A percentile compares a stretch with the other conserved stretches of the same genome.
Evolutionary conservation across 176 grass and related monocot species (phyloP).

Genomic region (Chrysopogon serrulatus): DNA sequence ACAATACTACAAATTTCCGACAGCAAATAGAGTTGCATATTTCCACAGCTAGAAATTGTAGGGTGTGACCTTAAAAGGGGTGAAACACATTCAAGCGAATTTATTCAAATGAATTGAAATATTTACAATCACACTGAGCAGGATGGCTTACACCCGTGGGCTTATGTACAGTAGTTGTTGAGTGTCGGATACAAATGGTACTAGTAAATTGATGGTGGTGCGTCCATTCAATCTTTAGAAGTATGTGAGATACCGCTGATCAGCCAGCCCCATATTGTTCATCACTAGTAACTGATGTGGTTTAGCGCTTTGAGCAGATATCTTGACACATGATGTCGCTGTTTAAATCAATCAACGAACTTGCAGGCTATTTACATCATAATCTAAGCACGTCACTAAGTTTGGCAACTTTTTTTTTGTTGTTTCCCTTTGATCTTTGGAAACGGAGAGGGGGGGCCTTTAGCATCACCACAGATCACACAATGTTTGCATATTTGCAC

Average conservation of each 20-base stretch:
- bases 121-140: slow-evolving; percentile 40
- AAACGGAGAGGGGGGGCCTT: background rate
- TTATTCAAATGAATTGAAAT: slow-evolving; percentile 30
- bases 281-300: background rate
- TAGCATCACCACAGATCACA: background rate
- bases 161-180: background rate
- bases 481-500: background rate
- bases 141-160: background rate
- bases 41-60: background rate
- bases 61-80: background rate
- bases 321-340: background rate
- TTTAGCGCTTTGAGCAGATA: background rate
- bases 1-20: background rate
- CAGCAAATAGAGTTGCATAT: too few species aligned
- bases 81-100: background rate
- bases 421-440: background rate
- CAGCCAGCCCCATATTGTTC: background rate
- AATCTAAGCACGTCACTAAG: background rate
- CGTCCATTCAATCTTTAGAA: background rate
- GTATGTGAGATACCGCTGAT: background rate
- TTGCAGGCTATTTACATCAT: slow-evolving; percentile 2
- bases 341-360: slow-evolving; percentile 1
- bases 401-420: background rate
- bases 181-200: slow-evolving; percentile 23
- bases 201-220: background rate